A percentile compares a stretch with the other conserved stretches of the same genome.
Evolutionary conservation across 2,329 filamentous ascomycete species (phyloP).

Genomic region (Fusarium nelsonii): DNA sequence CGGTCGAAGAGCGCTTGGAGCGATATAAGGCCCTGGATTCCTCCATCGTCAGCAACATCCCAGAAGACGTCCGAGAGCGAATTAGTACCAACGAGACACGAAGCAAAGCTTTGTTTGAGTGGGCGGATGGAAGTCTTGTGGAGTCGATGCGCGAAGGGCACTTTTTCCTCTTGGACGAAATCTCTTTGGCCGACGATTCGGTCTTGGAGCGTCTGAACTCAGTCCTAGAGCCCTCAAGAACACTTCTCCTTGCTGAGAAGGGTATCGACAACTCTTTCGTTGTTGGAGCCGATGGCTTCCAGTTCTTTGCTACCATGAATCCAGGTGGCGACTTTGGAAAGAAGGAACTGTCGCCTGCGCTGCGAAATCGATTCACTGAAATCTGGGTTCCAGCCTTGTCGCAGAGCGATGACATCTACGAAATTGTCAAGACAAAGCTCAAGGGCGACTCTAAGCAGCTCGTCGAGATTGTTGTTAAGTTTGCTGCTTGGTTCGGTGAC

Average conservation of each 20-base stretch:
- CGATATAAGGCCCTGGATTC: conserved; percentile 65
- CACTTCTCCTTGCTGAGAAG: conserved; percentile 92
- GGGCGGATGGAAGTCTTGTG: conserved; percentile 93
- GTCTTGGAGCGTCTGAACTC: conserved; percentile 97
- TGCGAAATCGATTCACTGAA: conserved; percentile 97
- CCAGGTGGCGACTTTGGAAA: conserved; percentile 99
- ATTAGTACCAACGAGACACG: conserved; percentile 67
- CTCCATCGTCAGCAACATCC: conserved; percentile 62
- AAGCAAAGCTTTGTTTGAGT: conserved; percentile 91
- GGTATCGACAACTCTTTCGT: conserved; percentile 86
- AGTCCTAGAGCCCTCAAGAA: conserved; percentile 89
- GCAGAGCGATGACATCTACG: conserved; percentile 84
- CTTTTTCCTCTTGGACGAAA: conserved; percentile 96
- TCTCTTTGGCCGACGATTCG: conserved; percentile 96
- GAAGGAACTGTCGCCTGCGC: conserved; percentile 92
- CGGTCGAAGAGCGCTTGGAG: conserved; percentile 68
- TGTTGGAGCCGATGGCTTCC: conserved; percentile 81
- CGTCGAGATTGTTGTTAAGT: conserved; percentile 80
- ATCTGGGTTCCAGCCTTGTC: conserved; percentile 96
- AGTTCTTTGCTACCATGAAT: conserved; percentile 99
- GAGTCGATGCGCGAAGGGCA: conserved; percentile 91
- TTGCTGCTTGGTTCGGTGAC: conserved; percentile 92
- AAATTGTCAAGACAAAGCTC: conserved; percentile 87
- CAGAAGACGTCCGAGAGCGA: conserved; percentile 60
- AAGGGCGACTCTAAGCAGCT: conserved; percentile 65